Evolutionary conservation across 495 filamentous ascomycete genomes (phyloP), one percentile per base, ranked within the genome.

Genomic region (Paragyromitra xinjiangensis): DNA sequence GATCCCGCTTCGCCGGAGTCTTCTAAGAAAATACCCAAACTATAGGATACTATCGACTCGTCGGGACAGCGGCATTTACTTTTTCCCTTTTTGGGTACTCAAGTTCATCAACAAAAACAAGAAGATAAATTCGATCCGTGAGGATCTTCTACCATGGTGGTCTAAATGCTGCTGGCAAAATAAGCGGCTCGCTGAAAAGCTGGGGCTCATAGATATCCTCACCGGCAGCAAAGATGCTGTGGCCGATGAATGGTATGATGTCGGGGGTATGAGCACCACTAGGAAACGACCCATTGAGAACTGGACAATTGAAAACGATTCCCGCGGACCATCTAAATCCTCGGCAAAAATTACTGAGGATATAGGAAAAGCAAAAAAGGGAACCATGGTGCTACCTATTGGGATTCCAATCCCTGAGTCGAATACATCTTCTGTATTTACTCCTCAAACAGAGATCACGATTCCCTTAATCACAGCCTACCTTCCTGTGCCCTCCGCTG

Each of bases 81-180:
- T 98, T 75, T 91, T 98, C 77, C 95, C 95, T 0, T 89, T 90
- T 77, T 98, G 96, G 95, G 88, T 97, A 9, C 87, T 94, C 78
- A 90, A 93, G 12, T 89, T 97, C 81, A 88, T 94, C 40, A 86
- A 87, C 64, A 86, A 85, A 24, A 95, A 98, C 78, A 90, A 94
- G 26, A 89, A 86, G 22, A 88, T 98, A 65, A 92, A 97, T 68
- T 94, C 89, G 58, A 89, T 99, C 67, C 91, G 92, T 67, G 95
- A 99, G 84, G 96, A 98, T 81, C 88, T 98, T 26, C 84, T 99
- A 19, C 95, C 94, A 16, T 97, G 91, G 91, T 97, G 94, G 94
- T 94, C 93, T 37, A 98, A 98, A 83, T 88, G 94, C 3, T 89
- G 87, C 50, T 99, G 95, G 95, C 94, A 98, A 83, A 85, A 88